Evolutionary conservation across 2,329 filamentous ascomycete species (phyloP).

Genomic region (Aureobasidium vineae): DNA sequence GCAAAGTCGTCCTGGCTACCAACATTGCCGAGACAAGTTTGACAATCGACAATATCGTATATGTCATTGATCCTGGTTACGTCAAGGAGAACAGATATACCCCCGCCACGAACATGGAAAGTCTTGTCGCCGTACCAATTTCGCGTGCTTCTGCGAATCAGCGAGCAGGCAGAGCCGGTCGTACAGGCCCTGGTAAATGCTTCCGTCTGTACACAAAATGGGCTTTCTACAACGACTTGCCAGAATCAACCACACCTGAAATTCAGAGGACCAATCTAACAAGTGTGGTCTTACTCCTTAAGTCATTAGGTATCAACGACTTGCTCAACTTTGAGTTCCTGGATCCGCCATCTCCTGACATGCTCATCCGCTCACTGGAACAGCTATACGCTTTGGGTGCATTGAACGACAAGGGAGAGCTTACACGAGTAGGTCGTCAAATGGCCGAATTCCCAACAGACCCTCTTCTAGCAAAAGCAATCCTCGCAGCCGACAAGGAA

Average conservation of each 20-base stretch:
- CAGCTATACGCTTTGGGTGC: constrained; percentile 88
- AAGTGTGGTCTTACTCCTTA: constrained; percentile 77
- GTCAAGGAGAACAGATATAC: constrained; percentile 97
- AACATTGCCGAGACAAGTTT: constrained; percentile 97
- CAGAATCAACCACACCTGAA: constrained; percentile 87
- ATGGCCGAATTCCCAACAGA: constrained; percentile 96
- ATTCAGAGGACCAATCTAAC: constrained; percentile 90
- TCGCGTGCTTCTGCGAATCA: constrained; percentile 92
- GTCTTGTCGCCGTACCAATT: constrained; percentile 84
- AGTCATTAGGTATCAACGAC: constrained; percentile 88
- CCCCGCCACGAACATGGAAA: constrained; percentile 87
- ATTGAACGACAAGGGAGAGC: constrained; percentile 79
- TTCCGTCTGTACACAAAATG: constrained; percentile 93
- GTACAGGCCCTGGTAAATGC: constrained; percentile 88
- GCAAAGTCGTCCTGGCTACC: constrained; percentile 91
- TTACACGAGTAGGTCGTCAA: constrained; percentile 87
- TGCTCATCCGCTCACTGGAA: constrained; percentile 83
- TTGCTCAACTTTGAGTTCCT: constrained; percentile 94
- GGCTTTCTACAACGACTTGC: constrained; percentile 85
- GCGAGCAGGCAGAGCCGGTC: constrained; percentile 85
- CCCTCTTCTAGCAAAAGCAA: constrained; percentile 84
- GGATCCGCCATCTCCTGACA: constrained; percentile 86
- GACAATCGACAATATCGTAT: constrained; percentile 94
- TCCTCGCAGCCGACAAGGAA: constrained; percentile 83
- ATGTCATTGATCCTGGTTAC: constrained; percentile 93